Conservation (phyloP, 768 basidiomycete genomes). For the Auricularia sp. region DNA sequence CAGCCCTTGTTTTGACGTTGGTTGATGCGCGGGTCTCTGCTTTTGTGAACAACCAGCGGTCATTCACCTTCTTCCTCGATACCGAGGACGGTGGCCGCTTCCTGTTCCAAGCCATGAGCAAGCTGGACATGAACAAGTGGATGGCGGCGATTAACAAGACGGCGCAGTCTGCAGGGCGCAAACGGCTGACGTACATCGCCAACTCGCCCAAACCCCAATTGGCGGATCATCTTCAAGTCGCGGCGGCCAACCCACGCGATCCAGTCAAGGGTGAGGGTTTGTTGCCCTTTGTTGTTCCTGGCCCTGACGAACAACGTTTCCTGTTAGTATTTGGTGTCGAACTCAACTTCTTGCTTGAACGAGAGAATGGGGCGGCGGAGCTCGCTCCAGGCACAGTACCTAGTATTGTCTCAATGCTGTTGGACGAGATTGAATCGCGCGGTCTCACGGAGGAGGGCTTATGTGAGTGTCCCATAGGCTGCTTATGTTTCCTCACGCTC, state of each 20-base stretch:
- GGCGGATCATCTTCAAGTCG: constrained; percentile 63
- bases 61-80: constrained; percentile 72
- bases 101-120: constrained; percentile 60
- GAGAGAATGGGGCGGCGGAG: constrained; percentile 45
- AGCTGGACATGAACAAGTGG: constrained; percentile 68
- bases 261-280: constrained; percentile 56
- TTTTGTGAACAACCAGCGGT: constrained; percentile 71
- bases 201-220: constrained; percentile 63
- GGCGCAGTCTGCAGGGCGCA: constrained; percentile 62
- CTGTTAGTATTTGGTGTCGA: constrained; percentile 65
- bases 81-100: constrained; percentile 85
- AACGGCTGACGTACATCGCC: constrained; percentile 72
- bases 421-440: constrained; percentile 61
- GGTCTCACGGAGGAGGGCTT: constrained; percentile 77
- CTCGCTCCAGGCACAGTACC: constrained; percentile 53
- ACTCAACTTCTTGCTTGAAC: constrained; percentile 52
- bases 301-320: constrained; percentile 5
- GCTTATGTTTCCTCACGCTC: background rate
- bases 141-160: constrained; percentile 62
- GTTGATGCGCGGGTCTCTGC: constrained; percentile 60
- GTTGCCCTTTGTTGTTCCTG: too few relatives aligned
- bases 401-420: constrained; percentile 50
- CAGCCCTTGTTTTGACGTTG: constrained; percentile 62
- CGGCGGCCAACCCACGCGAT: constrained; percentile 45
- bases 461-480: constrained; percentile 37